Conservation (phyloP, 1,139 yeast genomes). For the Pichia sp. region DNA sequence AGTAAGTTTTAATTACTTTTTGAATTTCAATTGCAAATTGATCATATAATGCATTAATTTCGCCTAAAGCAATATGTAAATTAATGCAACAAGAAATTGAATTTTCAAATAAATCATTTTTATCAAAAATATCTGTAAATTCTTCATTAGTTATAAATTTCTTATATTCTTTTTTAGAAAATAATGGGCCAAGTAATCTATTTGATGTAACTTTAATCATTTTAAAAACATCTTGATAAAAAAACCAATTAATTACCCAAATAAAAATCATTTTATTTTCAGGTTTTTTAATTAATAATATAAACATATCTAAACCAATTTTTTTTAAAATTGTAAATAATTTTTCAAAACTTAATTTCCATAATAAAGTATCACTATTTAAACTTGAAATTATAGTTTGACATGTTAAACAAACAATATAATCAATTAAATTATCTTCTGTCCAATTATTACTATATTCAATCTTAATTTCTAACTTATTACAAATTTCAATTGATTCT, state of each 20-base stretch:
- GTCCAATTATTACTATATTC: slow-evolving; percentile 1
- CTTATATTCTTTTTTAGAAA: slow-evolving; percentile 19
- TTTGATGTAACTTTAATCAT: slow-evolving; percentile 20
- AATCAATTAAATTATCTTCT: slow-evolving; percentile 12
- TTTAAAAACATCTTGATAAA: slow-evolving; percentile 22
- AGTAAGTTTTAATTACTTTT: slow-evolving; percentile 10
- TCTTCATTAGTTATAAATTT: slow-evolving; percentile 1
- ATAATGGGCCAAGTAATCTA: slow-evolving; percentile 19
- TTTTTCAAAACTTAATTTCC: slow-evolving; percentile 19
- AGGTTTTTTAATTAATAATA: slow-evolving; percentile 6
- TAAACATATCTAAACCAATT: slow-evolving; percentile 14
- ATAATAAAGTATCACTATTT: slow-evolving; percentile 16
- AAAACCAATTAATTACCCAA: slow-evolving; percentile 21
- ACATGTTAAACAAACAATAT: slow-evolving; percentile 17
- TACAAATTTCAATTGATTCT: slow-evolving; percentile 10
- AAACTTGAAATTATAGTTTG: slow-evolving; percentile 18
- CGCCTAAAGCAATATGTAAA: slow-evolving; percentile 19
- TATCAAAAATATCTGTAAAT: neutral
- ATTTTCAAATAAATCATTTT: slow-evolving; percentile 11
- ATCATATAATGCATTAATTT: slow-evolving; percentile 22
- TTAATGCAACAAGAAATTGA: slow-evolving; percentile 19
- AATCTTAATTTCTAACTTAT: slow-evolving; percentile 10
- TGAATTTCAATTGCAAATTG: slow-evolving; percentile 12
- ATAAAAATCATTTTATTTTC: slow-evolving; percentile 4
- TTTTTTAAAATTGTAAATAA: slow-evolving; percentile 12